phyloP scores from a whole-genome alignment of 257 asterid genomes.

The Nicotiana tomentosiformis region DNA sequence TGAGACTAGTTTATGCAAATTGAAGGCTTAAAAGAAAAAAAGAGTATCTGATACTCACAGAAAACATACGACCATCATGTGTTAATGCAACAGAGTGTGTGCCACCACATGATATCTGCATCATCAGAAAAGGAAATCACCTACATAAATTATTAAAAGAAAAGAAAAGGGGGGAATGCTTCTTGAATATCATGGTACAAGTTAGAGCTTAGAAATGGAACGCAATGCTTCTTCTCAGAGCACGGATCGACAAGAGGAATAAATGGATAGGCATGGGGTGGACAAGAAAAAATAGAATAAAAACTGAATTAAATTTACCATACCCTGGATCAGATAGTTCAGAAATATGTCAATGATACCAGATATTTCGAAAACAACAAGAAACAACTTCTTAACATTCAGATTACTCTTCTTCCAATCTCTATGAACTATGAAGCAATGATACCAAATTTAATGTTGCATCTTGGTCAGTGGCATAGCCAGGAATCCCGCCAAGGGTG shows the following conservation, averaged over 20 bases:
- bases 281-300: no score
- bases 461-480: background rate
- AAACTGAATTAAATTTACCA: background rate
- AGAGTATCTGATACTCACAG: slow-evolving; percentile 40
- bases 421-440: background rate
- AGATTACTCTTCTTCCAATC: background rate
- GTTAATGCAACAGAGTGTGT: slow-evolving; percentile 95
- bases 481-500: no score
- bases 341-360: background rate
- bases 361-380: background rate
- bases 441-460: background rate
- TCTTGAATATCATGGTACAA: background rate
- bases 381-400: background rate
- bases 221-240: background rate
- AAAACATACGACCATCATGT: slow-evolving; percentile 81
- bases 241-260: no score
- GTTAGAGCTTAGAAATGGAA: background rate
- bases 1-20: background rate
- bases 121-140: slow-evolving; percentile 10
- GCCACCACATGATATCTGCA: slow-evolving; percentile 97
- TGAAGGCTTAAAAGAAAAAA: background rate
- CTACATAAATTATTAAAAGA: background rate
- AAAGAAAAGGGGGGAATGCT: background rate
- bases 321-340: background rate
- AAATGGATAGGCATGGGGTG: background rate